Percentiles rank a stretch among this genome's conserved stretches.
Conservation (phyloP, 176 grass and related monocot species). For the Neostapfia colusana region DNA sequence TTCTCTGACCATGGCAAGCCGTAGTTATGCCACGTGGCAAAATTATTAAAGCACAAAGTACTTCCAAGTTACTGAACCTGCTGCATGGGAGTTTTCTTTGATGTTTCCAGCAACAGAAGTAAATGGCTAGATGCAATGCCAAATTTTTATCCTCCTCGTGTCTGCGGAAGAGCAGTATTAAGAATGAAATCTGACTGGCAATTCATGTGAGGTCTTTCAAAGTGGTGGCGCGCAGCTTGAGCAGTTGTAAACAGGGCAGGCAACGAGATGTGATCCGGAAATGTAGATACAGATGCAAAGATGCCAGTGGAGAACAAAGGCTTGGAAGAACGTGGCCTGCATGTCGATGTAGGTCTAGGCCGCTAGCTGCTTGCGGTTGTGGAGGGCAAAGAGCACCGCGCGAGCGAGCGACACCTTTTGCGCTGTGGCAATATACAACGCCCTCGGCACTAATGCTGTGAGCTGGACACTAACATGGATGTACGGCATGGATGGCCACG, state of each 20-base stretch:
- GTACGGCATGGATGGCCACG: constrained; percentile 29
- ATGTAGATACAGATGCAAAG: neutral
- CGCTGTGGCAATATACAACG: constrained; percentile 50
- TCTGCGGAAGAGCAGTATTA: neutral
- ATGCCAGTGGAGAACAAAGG: constrained; percentile 38
- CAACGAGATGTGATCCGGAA: constrained; percentile 29
- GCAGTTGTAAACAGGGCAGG: neutral
- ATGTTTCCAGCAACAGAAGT: neutral
- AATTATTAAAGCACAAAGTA: neutral
- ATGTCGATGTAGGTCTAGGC: constrained; percentile 44
- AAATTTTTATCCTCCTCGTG: neutral
- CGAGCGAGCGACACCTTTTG: constrained; percentile 28
- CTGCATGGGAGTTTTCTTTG: neutral
- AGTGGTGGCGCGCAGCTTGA: constrained; percentile 21
- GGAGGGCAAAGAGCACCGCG: constrained; percentile 32
- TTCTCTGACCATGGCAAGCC: neutral
- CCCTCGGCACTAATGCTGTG: constrained; percentile 44
- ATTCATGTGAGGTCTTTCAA: neutral
- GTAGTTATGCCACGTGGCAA: neutral
- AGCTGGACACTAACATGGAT: constrained; percentile 56
- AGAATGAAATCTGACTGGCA: neutral
- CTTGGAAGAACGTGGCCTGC: constrained; percentile 43
- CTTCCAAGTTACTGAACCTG: neutral
- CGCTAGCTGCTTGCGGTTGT: constrained; percentile 23
- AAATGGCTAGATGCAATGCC: neutral